These are phyloP conservation scores for Moesziomyces sp. DNA, from an alignment of 1,284 basidiomycete genomes.

Conservation along the genomic window DNA sequence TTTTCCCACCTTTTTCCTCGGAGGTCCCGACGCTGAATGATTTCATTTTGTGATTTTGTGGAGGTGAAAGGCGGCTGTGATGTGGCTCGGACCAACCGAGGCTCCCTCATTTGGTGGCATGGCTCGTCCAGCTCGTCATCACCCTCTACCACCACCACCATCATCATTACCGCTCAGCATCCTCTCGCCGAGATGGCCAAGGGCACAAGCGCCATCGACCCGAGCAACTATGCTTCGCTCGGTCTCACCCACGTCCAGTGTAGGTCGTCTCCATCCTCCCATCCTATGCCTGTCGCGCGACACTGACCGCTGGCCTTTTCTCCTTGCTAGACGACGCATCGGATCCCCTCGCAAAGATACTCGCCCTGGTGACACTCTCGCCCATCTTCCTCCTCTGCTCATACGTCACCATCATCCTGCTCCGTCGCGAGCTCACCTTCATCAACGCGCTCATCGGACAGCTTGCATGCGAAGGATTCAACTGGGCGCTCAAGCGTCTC, in stretches of 20 bases:
- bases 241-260: slow-evolving; percentile 64
- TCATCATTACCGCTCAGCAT: not conserved
- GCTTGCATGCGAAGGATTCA: slow-evolving; percentile 78
- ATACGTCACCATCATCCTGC: slow-evolving; percentile 79
- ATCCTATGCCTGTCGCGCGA: not conserved
- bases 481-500: slow-evolving; percentile 77
- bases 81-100: not conserved
- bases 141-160: slow-evolving; percentile 1
- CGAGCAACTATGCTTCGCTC: slow-evolving; percentile 53
- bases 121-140: not conserved
- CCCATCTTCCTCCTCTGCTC: slow-evolving; percentile 69
- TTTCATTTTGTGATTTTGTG: not conserved
- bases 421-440: slow-evolving; percentile 80
- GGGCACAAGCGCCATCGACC: slow-evolving; percentile 50
- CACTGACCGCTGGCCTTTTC: not conserved
- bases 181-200: slow-evolving; percentile 20
- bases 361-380: slow-evolving; percentile 61
- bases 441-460: slow-evolving; percentile 86
- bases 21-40: not conserved
- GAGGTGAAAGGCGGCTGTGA: not conserved
- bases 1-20: not conserved
- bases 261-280: slow-evolving; percentile 12
- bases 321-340: slow-evolving; percentile 35
- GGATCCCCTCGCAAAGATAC: slow-evolving; percentile 49
- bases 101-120: not conserved